A percentile compares a stretch with the other conserved stretches of the same genome.
phyloP scores from a whole-genome alignment of 768 basidiomycete genomes.

The Trametes gibbosa region DNA sequence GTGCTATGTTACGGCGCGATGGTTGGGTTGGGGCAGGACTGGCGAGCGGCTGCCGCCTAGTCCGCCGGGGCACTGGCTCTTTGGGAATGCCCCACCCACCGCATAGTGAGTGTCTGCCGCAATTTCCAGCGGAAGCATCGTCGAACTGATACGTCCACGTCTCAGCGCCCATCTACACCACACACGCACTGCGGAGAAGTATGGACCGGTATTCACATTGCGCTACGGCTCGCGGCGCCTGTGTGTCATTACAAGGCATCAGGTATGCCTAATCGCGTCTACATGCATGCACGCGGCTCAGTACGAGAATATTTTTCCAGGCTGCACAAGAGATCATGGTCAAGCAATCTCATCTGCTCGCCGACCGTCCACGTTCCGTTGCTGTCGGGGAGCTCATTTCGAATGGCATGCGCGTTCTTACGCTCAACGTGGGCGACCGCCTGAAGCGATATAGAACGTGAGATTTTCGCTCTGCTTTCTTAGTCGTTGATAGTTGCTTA shows the following conservation, averaged over 20 bases:
- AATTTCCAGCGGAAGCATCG: not conserved
- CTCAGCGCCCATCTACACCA: constrained; percentile 11
- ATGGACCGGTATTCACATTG: constrained; percentile 60
- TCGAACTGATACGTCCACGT: not conserved
- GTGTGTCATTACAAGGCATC: constrained; percentile 44
- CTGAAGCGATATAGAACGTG: constrained; percentile 26
- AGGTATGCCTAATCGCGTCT: constrained; percentile 10
- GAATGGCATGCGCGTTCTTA: constrained; percentile 33
- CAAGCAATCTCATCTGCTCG: constrained; percentile 34
- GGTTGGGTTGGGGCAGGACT: not conserved
- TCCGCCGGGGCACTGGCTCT: constrained; percentile 23
- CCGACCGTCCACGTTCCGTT: constrained; percentile 36
- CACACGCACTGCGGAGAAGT: constrained; percentile 56
- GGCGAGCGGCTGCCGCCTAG: constrained; percentile 17
- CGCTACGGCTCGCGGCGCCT: constrained; percentile 44
- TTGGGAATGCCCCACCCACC: constrained; percentile 15
- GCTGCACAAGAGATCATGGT: constrained; percentile 41
- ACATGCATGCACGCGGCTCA: not conserved
- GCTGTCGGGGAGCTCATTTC: constrained; percentile 36
- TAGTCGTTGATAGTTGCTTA: not conserved
- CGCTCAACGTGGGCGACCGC: constrained; percentile 28
- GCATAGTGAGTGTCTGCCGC: constrained; percentile 1
- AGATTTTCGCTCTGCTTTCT: constrained; percentile 17
- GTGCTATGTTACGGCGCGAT: not conserved
- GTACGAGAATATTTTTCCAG: constrained; percentile 1